Evolutionary conservation across 495 filamentous ascomycete species (phyloP).

Genomic region (Aspergillus coremiiformis): DNA sequence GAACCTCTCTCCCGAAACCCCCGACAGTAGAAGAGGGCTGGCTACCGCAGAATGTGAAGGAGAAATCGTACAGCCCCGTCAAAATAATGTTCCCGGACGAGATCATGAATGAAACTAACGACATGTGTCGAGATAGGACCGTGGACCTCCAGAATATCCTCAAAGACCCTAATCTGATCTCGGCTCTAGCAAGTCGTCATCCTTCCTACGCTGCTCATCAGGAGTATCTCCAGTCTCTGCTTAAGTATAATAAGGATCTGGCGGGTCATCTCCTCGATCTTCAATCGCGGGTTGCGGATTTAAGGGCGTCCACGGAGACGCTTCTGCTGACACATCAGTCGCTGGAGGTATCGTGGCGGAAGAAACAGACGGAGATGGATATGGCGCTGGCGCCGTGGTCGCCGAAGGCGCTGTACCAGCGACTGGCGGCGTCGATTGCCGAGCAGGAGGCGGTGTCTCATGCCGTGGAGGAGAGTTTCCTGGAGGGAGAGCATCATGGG

Average conservation of each 20-base stretch:
- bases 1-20: slow-evolving; percentile 24
- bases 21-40: slow-evolving; percentile 46
- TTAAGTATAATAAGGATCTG: slow-evolving; percentile 56
- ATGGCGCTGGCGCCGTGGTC: slow-evolving; percentile 74
- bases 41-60: slow-evolving; percentile 61
- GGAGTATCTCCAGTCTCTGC: slow-evolving; percentile 49
- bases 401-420: slow-evolving; percentile 74
- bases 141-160: slow-evolving; percentile 61
- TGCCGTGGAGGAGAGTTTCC: slow-evolving; percentile 83
- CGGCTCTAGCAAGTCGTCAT: slow-evolving; percentile 56
- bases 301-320: slow-evolving; percentile 63
- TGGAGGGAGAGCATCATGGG: slow-evolving; percentile 53
- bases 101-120: no score
- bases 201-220: slow-evolving; percentile 47
- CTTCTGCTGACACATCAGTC: slow-evolving; percentile 76
- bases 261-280: slow-evolving; percentile 61
- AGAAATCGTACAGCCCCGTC: slow-evolving; percentile 63
- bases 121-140: slow-evolving; percentile 21
- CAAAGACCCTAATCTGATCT: slow-evolving; percentile 49
- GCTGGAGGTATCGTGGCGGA: slow-evolving; percentile 83
- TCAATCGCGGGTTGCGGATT: slow-evolving; percentile 49
- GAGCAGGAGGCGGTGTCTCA: slow-evolving; percentile 79
- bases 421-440: slow-evolving; percentile 60
- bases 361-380: slow-evolving; percentile 85
- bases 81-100: no score